Evolutionary conservation across 129 eudicot genomes (phyloP).

Genomic region (Chrysanthemum makinoi): DNA sequence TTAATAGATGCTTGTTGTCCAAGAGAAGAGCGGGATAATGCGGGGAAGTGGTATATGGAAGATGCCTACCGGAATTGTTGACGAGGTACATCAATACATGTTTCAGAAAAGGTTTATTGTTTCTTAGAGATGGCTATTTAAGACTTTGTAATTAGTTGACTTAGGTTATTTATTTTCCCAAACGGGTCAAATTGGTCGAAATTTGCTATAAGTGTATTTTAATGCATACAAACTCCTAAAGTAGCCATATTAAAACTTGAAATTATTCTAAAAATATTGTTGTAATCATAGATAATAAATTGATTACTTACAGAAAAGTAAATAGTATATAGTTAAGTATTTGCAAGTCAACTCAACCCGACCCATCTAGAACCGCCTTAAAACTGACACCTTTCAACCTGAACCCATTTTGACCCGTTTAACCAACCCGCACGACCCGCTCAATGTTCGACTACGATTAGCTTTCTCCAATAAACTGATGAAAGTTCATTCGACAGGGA

Average conservation of each 20-base stretch:
- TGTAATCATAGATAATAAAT: too few species aligned
- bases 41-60: conserved; percentile 61
- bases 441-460: background rate
- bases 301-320: too few species aligned
- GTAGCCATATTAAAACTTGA: too few species aligned
- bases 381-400: too few species aligned
- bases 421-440: background rate
- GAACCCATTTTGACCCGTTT: background rate
- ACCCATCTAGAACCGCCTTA: too few species aligned
- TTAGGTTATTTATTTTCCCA: background rate
- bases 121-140: background rate
- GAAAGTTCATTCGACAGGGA: conserved; percentile 43
- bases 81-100: conserved; percentile 43
- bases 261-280: too few species aligned
- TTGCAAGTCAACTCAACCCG: too few species aligned
- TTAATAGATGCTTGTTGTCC: conserved; percentile 76
- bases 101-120: conserved; percentile 14
- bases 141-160: too few species aligned
- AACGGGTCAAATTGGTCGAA: background rate
- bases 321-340: too few species aligned
- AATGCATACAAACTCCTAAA: background rate
- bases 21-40: conserved; percentile 62
- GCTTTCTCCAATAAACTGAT: conserved; percentile 17
- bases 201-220: background rate
- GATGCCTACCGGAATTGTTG: conserved; percentile 72